Evolutionary conservation across 495 filamentous ascomycete species (phyloP).

Genomic region (Parachaetomium inaequale): DNA sequence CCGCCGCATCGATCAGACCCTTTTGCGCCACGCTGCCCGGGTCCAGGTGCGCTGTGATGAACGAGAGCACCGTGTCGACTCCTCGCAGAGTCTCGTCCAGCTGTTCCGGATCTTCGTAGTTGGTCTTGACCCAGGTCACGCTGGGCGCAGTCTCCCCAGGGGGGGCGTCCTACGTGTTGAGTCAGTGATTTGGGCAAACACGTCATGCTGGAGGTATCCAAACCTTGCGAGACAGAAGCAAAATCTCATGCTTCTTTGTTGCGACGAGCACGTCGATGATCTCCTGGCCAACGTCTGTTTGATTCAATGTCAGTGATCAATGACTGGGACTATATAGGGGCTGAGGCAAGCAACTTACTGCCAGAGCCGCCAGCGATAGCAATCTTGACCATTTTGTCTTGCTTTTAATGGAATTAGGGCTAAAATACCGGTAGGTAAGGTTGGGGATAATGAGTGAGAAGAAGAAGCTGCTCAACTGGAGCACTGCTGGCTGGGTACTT

Average conservation of each 20-base stretch:
- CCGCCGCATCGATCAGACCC: slow-evolving; percentile 50
- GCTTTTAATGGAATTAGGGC: not conserved
- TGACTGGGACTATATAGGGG: not conserved
- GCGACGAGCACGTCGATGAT: slow-evolving; percentile 52
- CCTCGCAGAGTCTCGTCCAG: slow-evolving; percentile 44
- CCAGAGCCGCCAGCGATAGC: slow-evolving; percentile 50
- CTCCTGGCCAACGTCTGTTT: slow-evolving; percentile 50
- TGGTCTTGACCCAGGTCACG: slow-evolving; percentile 37
- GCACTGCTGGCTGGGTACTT: not conserved
- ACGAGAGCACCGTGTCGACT: slow-evolving; percentile 55
- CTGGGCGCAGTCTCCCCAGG: slow-evolving; percentile 15
- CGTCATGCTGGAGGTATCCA: not conserved
- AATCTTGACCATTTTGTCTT: slow-evolving; percentile 51
- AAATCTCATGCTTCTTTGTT: slow-evolving; percentile 50
- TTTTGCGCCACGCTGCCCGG: slow-evolving; percentile 37
- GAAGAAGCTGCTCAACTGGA: not conserved
- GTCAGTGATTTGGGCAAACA: not conserved
- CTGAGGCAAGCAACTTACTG: slow-evolving; percentile 36
- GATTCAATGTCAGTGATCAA: not conserved
- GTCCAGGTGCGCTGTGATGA: slow-evolving; percentile 43
- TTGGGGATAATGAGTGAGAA: not conserved
- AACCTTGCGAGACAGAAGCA: slow-evolving; percentile 43
- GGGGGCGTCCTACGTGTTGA: slow-evolving; percentile 12
- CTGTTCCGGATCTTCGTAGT: slow-evolving; percentile 42
- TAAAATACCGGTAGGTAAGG: no score